Evolutionary conservation across 768 basidiomycete species (phyloP).

Genomic region (Filobasidium floriforme): DNA sequence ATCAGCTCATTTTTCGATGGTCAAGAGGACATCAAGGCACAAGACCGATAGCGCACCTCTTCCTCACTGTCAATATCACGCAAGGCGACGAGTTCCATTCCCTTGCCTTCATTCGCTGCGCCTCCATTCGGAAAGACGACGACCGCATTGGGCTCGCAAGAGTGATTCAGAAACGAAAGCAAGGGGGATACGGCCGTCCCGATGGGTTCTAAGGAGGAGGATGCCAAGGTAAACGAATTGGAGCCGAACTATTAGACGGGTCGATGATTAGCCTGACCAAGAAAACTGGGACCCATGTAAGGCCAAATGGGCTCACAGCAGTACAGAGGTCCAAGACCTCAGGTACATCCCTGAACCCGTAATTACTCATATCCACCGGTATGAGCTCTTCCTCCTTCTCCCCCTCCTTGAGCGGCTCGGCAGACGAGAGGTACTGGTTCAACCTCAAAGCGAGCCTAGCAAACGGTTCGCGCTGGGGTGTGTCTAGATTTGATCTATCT

Average conservation of each 20-base stretch:
- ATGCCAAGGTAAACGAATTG: slow-evolving; percentile 81
- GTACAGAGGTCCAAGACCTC: slow-evolving; percentile 40
- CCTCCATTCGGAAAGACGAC: slow-evolving; percentile 73
- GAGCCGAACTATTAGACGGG: slow-evolving; percentile 63
- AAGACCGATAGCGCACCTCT: slow-evolving; percentile 54
- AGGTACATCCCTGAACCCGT: slow-evolving; percentile 27
- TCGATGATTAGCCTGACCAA: not conserved
- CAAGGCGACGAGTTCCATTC: slow-evolving; percentile 66
- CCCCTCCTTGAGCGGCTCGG: not conserved
- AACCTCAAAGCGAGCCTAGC: slow-evolving; percentile 36
- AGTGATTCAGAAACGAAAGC: slow-evolving; percentile 74
- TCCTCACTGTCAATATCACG: slow-evolving; percentile 58
- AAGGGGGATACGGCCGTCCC: slow-evolving; percentile 77
- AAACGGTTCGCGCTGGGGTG: slow-evolving; percentile 29
- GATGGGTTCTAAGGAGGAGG: slow-evolving; percentile 67
- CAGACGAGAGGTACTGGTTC: slow-evolving; percentile 35
- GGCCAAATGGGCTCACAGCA: slow-evolving; percentile 28
- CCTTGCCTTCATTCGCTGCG: slow-evolving; percentile 19
- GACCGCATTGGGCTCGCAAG: slow-evolving; percentile 58
- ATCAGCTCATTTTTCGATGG: too few species aligned
- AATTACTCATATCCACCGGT: slow-evolving; percentile 29
- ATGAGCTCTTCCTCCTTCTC: slow-evolving; percentile 8
- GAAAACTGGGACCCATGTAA: not conserved
- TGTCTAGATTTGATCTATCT: slow-evolving; percentile 56
- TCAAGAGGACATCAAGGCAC: slow-evolving; percentile 48